Evolutionary conservation across 768 basidiomycete genomes (phyloP).

Genomic region (Erythrobasidium yunnanense): DNA sequence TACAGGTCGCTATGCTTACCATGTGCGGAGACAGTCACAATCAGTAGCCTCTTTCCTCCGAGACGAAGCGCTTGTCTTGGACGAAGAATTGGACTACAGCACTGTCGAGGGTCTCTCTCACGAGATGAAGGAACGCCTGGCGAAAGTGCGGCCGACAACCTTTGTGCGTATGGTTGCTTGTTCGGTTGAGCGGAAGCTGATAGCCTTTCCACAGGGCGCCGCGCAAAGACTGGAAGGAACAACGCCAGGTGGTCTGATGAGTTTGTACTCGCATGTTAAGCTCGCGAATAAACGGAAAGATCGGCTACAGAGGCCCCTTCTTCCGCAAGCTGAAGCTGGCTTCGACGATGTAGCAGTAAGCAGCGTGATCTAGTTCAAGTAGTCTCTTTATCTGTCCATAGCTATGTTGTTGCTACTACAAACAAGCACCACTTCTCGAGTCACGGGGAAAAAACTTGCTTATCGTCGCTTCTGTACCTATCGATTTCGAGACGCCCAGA

Average conservation of each 20-base stretch:
- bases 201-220: slow-evolving; percentile 48
- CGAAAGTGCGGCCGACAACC: slow-evolving; percentile 54
- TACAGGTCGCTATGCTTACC: not conserved
- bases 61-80: slow-evolving; percentile 62
- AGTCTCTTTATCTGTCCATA: no score
- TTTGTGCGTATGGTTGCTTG: slow-evolving; percentile 41
- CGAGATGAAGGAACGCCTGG: slow-evolving; percentile 61
- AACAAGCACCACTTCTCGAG: no score
- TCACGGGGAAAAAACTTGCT: no score
- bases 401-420: no score
- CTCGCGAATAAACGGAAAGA: not conserved
- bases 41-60: slow-evolving; percentile 63
- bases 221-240: slow-evolving; percentile 89
- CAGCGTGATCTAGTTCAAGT: no score
- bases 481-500: no score
- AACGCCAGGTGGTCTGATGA: slow-evolving; percentile 66
- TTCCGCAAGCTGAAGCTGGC: not conserved
- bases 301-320: not conserved
- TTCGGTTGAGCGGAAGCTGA: not conserved
- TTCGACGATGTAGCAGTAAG: slow-evolving; percentile 4
- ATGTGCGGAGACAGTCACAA: slow-evolving; percentile 57
- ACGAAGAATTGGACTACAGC: slow-evolving; percentile 60
- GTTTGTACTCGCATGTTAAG: slow-evolving; percentile 56
- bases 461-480: no score
- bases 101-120: slow-evolving; percentile 58